Evolutionary conservation across 1,284 basidiomycete species (phyloP), one percentile per base, ranked within the genome.

Genomic region (Melampsora abietis-canadensis): DNA sequence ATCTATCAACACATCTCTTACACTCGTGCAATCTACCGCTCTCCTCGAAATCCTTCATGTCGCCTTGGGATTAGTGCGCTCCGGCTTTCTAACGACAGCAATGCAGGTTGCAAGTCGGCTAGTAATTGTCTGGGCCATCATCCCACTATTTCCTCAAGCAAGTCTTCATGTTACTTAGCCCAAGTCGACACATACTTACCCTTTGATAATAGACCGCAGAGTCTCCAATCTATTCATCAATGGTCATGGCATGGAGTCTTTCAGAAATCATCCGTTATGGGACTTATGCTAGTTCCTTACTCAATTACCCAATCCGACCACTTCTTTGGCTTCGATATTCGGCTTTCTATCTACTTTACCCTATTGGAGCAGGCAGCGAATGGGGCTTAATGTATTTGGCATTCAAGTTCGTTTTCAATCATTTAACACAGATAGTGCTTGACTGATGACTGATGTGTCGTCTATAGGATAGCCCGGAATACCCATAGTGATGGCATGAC

Each of bases 221-320:
- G 4, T 90, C 88, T 80, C 91, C 95, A 2, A 83, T 93, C 44
- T 98, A 92, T 84, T 87, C 92, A 2, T 89, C 89, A 66, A 95
- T 97, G 92, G 87, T 98, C 68, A 83, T 96, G 77, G 92, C 95
- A 0, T 99, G 95, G 95, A 89, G 91, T 1, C 79, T 90, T 75
- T 93, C 94, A 54, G 95, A 99, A 82, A 87, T 93, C 68, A 88
- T 96, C 77, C 91, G 95, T 34, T 98, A 98, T 83, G 83, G 88
- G 8, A 96, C 91, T 85, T 99, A 98, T 83, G 89, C 90, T 3
- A 85, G 86, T 79, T 85, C 85, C 63, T 86, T 97, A 10, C 79
- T 91, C 61, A 87, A 86, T 7, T 77, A 82, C 77, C 81, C 83
- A 76, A 72, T 82, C 34, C 77, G 79, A 40, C 48, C 79, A 15